phyloP scores from a whole-genome alignment of 495 filamentous ascomycete species.

The Poronia punctata region DNA sequence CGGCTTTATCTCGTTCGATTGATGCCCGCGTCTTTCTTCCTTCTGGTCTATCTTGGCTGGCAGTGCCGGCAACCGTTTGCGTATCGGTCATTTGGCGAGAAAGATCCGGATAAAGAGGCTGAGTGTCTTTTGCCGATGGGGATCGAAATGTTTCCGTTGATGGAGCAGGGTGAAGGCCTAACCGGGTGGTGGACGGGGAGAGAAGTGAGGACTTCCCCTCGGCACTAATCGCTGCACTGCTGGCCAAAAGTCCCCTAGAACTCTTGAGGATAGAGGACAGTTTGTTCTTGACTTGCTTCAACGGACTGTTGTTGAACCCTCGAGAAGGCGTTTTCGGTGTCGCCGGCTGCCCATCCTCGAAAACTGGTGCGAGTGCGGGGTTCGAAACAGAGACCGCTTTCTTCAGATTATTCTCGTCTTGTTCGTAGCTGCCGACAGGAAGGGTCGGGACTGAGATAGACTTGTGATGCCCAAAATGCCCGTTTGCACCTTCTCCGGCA shows the following conservation, averaged over 20 bases:
- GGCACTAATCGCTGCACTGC: constrained; percentile 68
- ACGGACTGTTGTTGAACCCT: constrained; percentile 62
- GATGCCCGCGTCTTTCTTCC: constrained; percentile 64
- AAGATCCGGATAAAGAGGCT: constrained; percentile 38
- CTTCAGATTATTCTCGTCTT: constrained; percentile 35
- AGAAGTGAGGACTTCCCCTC: constrained; percentile 57
- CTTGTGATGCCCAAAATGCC: constrained; percentile 40
- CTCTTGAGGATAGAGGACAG: constrained; percentile 81
- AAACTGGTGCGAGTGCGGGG: constrained; percentile 38
- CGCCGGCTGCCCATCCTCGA: constrained; percentile 43
- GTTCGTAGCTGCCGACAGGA: constrained; percentile 32
- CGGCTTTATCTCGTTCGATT: constrained; percentile 57
- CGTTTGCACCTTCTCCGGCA: constrained; percentile 25
- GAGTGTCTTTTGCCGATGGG: constrained; percentile 24
- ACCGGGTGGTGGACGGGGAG: constrained; percentile 34
- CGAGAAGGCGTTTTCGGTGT: constrained; percentile 65
- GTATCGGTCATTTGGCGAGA: constrained; percentile 28
- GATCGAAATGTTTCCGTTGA: constrained; percentile 34
- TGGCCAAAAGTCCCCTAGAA: constrained; percentile 75
- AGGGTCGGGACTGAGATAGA: constrained; percentile 48
- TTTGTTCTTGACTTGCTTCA: constrained; percentile 83
- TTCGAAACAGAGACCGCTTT: constrained; percentile 61
- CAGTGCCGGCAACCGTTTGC: constrained; percentile 21
- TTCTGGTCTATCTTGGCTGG: constrained; percentile 38
- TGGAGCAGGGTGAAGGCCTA: constrained; percentile 26